These are phyloP conservation scores for Macrophomina tecta DNA, from an alignment of 2,329 filamentous ascomycete species.

Conservation along the genomic window DNA sequence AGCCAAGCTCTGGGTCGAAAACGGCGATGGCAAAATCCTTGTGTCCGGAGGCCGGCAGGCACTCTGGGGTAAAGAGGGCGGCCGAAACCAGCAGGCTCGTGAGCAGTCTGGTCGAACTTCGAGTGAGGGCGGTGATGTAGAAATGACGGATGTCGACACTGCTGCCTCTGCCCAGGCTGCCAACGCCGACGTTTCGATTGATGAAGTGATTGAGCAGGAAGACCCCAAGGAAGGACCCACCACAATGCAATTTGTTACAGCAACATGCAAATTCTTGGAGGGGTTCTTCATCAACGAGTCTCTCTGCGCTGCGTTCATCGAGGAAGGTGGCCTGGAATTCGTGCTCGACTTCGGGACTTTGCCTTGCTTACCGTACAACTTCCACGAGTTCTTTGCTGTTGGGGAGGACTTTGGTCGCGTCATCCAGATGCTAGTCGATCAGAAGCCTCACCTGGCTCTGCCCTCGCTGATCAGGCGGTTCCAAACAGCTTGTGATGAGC, in stretches of 20 bases:
- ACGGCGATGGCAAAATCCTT: conserved; percentile 62
- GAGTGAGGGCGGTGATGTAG: conserved; percentile 58
- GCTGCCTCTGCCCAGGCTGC: conserved; percentile 25
- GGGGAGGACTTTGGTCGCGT: conserved; percentile 75
- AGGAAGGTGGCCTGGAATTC: conserved; percentile 79
- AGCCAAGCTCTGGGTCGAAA: conserved; percentile 74
- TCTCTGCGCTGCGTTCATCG: conserved; percentile 76
- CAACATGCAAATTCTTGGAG: conserved; percentile 76
- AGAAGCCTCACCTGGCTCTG: conserved; percentile 78
- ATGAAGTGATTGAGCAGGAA: conserved; percentile 55
- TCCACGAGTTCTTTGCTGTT: conserved; percentile 61
- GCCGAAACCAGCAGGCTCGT: conserved; percentile 30
- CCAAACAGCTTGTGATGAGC: conserved; percentile 69
- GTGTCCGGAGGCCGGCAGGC: conserved; percentile 62
- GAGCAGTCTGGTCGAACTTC: conserved; percentile 25
- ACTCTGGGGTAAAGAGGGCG: conserved; percentile 52
- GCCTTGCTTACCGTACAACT: conserved; percentile 77
- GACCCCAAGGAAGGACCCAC: conserved; percentile 57
- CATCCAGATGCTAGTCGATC: conserved; percentile 78
- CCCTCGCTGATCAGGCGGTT: conserved; percentile 80
- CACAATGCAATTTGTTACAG: conserved; percentile 73
- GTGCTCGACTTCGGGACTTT: conserved; percentile 84
- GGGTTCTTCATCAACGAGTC: conserved; percentile 77
- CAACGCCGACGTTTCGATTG: conserved; percentile 36
- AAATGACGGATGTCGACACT: conserved; percentile 65